Base-by-base conservation (phyloP, 1,284 basidiomycete genomes). In the Boletus sp. region DNA sequence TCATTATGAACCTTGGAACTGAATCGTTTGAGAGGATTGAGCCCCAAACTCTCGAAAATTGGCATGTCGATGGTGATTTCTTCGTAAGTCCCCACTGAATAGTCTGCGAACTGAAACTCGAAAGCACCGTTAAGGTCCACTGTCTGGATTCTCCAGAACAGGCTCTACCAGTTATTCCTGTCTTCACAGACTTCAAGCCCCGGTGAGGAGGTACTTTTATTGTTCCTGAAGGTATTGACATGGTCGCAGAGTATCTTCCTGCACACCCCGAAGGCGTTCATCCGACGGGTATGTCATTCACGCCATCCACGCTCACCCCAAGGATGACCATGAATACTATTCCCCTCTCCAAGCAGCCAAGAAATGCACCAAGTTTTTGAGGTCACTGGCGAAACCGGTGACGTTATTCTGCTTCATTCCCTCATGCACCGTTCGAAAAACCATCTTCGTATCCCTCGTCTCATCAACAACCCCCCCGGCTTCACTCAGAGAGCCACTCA, bases 121-220 rank as follows among this genome's bases (percentile, higher is more conserved):
- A 19, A 26, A 23, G 26, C 5, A 4, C n/a, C 51, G 2, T 26
- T 13, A 8, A 49, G 36, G 30, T 38, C 8, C 32, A 41, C 22
- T 52, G 10, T 30, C 20, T 38, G 12, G 34, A 39, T 23, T 35
- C 29, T 12, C 46, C 34, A 8, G 34, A 41, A 30, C 50, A 53
- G 8, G 20, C 20, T 3, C 30, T 39, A 4, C 29, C 32, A 8
- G 47, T 44, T n/a, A 32, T 51, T n/a, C 25, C 25, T 25, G n/a
- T 35, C 10, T 42, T 50, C 25, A 50, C 51, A 32, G 45, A 50
- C 14, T 50, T 54, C 20, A 41, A 37, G n/a, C 33, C 39, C 20
- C 46, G n/a, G 12, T 46, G 34, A 16, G 23, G 50, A 9, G 44
- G 45, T n/a, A 41, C 19, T 19, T 27, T 54, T 20, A 36, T 45